Evolutionary conservation across 306 rosid species (phyloP).

Genomic region (Arachis hypogaea): DNA sequence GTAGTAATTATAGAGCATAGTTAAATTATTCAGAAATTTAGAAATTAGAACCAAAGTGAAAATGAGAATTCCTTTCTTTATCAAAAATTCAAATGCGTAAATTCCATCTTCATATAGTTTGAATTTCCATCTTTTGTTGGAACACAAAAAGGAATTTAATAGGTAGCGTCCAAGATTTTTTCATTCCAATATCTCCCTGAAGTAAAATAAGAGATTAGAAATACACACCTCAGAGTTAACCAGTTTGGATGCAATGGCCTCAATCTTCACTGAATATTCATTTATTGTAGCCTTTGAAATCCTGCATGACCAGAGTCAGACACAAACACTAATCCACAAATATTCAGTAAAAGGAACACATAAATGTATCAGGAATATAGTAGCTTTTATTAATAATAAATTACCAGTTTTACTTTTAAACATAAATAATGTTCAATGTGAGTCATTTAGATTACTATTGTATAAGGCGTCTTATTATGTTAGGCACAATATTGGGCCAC

Average conservation of each 20-base stretch:
- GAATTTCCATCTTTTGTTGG: slow-evolving; percentile 1
- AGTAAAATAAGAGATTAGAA: slow-evolving; percentile 24
- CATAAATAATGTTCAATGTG: slow-evolving; percentile 3
- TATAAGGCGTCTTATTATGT: neutral
- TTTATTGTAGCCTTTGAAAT: slow-evolving; percentile 75
- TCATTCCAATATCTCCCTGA: slow-evolving; percentile 22
- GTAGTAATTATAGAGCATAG: neutral
- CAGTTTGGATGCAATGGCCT: slow-evolving; percentile 75
- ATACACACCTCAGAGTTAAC: slow-evolving; percentile 52
- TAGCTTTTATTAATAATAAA: slow-evolving; percentile 7
- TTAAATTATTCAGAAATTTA: neutral
- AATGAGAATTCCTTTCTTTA: neutral
- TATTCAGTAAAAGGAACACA: slow-evolving; percentile 29
- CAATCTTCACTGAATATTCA: slow-evolving; percentile 85
- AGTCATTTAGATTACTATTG: slow-evolving; percentile 1
- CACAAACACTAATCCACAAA: slow-evolving; percentile 24
- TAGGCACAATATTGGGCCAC: neutral
- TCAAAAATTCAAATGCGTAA: slow-evolving; percentile 20
- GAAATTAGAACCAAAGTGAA: slow-evolving; percentile 16
- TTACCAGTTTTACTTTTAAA: neutral
- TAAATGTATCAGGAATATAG: slow-evolving; percentile 20
- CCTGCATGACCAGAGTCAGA: slow-evolving; percentile 49
- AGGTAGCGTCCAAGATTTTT: slow-evolving; percentile 20
- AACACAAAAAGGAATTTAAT: slow-evolving; percentile 7
- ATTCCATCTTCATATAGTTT: neutral